Evolutionary conservation across 805 yeast species (phyloP).

Genomic region (Kregervanrija pseudodelftensis): DNA sequence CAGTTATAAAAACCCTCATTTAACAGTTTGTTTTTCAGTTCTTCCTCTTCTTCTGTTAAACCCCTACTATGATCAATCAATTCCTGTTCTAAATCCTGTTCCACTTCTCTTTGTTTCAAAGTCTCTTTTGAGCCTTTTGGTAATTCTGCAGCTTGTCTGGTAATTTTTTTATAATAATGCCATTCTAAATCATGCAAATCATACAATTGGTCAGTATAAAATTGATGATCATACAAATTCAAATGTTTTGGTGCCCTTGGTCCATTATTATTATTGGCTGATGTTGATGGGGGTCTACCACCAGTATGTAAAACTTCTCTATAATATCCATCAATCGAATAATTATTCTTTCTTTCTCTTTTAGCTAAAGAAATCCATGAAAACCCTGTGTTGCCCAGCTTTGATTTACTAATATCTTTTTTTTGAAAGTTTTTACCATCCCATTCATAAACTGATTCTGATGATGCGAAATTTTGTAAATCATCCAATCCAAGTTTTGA

Average conservation of each 20-base stretch:
- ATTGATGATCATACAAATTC: slow-evolving; percentile 83
- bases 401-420: slow-evolving; percentile 43
- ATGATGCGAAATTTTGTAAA: slow-evolving; percentile 62
- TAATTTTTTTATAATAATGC: slow-evolving; percentile 63
- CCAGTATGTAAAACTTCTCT: slow-evolving; percentile 55
- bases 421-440: slow-evolving; percentile 77
- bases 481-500: slow-evolving; percentile 68
- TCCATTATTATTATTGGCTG: slow-evolving; percentile 33
- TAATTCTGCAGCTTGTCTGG: slow-evolving; percentile 56
- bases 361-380: slow-evolving; percentile 83
- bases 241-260: slow-evolving; percentile 84
- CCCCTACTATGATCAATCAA: slow-evolving; percentile 75
- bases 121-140: slow-evolving; percentile 41
- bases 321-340: slow-evolving; percentile 75
- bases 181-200: slow-evolving; percentile 79
- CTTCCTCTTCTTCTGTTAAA: slow-evolving; percentile 75
- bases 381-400: slow-evolving; percentile 35
- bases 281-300: slow-evolving; percentile 38
- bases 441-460: slow-evolving; percentile 74
- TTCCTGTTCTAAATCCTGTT: slow-evolving; percentile 47
- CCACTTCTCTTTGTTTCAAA: slow-evolving; percentile 15
- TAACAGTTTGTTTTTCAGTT: slow-evolving; percentile 49
- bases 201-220: slow-evolving; percentile 68
- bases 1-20: slow-evolving; percentile 71
- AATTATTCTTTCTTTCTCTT: slow-evolving; percentile 77